These are phyloP conservation scores for Coemansia reversa DNA, from an alignment of 192 early-diverging fungal species.

Conservation along the genomic window DNA sequence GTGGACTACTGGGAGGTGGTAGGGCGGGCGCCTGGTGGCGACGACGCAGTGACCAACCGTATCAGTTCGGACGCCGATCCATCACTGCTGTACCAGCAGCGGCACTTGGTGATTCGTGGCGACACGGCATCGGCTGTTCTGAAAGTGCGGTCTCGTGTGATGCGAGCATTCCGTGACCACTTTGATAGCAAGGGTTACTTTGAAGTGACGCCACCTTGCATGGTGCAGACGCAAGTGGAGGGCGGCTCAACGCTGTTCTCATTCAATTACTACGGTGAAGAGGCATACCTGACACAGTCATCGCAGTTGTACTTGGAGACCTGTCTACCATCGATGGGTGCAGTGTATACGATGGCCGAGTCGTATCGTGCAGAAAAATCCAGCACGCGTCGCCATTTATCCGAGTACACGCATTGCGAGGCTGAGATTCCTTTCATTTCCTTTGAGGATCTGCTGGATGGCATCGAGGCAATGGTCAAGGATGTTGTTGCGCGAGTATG, in stretches of 20 bases:
- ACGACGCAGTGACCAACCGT: slow-evolving; percentile 89
- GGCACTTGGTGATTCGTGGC: slow-evolving; percentile 96
- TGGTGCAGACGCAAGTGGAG: slow-evolving; percentile 99
- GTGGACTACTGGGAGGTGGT: slow-evolving; percentile 97
- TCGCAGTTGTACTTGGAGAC: slow-evolving; percentile 99
- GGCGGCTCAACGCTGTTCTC: slow-evolving; percentile 94
- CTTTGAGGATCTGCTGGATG: slow-evolving; percentile 86
- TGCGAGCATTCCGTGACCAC: slow-evolving; percentile 95
- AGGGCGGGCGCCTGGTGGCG: slow-evolving; percentile 89
- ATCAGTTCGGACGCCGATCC: slow-evolving; percentile 88
- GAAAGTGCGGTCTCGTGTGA: slow-evolving; percentile 78
- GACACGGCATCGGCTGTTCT: slow-evolving; percentile 85
- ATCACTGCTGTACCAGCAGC: slow-evolving; percentile 81
- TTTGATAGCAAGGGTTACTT: slow-evolving; percentile 75
- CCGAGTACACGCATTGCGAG: slow-evolving; percentile 96
- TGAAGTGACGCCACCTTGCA: slow-evolving; percentile 96
- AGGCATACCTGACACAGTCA: slow-evolving; percentile 97
- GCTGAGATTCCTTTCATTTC: slow-evolving; percentile 92
- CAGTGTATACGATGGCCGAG: slow-evolving; percentile 94
- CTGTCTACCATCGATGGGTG: slow-evolving; percentile 89
- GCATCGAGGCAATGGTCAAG: slow-evolving; percentile 88
- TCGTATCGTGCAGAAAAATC: slow-evolving; percentile 98
- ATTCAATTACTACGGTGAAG: slow-evolving; percentile 95
- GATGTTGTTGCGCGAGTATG: slow-evolving; percentile 78
- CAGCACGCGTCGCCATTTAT: slow-evolving; percentile 93